Conservation (phyloP, 306 rosid genomes). For the Cucurbita moschata region DNA sequence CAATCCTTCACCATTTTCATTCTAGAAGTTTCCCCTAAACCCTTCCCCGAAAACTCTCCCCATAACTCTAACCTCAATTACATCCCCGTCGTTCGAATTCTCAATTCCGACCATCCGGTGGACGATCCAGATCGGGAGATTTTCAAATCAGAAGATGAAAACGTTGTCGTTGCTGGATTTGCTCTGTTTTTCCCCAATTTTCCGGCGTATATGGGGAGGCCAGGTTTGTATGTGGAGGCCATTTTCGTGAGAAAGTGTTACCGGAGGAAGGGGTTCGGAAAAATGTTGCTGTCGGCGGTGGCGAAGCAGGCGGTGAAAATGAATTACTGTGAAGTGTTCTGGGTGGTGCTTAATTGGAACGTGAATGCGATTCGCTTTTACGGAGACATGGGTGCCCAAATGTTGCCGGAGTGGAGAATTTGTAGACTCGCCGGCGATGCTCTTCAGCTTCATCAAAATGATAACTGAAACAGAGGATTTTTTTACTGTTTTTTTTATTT, state of each 20-base stretch:
- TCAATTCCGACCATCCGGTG: slow-evolving; percentile 40
- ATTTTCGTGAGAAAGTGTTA: slow-evolving; percentile 68
- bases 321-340: slow-evolving; percentile 79
- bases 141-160: slow-evolving; percentile 16
- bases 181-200: slow-evolving; percentile 66
- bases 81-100: slow-evolving; percentile 13
- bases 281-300: slow-evolving; percentile 46
- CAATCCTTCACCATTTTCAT: slow-evolving; percentile 64
- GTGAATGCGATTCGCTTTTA: slow-evolving; percentile 57
- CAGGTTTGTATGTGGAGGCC: slow-evolving; percentile 73
- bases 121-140: slow-evolving; percentile 38
- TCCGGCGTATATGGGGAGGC: slow-evolving; percentile 47
- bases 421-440: slow-evolving; percentile 68
- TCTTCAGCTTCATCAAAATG: slow-evolving; percentile 38
- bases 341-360: slow-evolving; percentile 90
- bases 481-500: neutral
- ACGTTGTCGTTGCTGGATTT: slow-evolving; percentile 44
- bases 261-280: slow-evolving; percentile 68
- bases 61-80: slow-evolving; percentile 11
- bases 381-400: slow-evolving; percentile 63
- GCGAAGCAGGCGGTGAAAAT: slow-evolving; percentile 80
- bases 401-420: slow-evolving; percentile 69
- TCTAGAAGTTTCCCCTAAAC: slow-evolving; percentile 52
- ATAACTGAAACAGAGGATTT: neutral
- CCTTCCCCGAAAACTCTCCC: slow-evolving; percentile 17